These are phyloP conservation scores for Metschnikowia koreensis DNA, from an alignment of 805 yeast species.

Conservation along the genomic window DNA sequence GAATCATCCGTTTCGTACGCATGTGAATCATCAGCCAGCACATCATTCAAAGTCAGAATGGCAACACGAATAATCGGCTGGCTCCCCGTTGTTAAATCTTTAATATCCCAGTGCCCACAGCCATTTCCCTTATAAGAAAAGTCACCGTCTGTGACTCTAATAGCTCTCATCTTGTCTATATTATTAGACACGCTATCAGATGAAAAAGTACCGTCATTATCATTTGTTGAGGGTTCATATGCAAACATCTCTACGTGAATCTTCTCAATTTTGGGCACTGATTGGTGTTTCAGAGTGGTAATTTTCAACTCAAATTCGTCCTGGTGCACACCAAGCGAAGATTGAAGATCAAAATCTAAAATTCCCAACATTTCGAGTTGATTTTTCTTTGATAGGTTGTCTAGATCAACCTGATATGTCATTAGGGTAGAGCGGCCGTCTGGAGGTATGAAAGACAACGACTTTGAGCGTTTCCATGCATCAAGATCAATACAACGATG, in stretches of 20 bases:
- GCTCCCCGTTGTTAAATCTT: slow-evolving; percentile 56
- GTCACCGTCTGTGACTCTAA: slow-evolving; percentile 77
- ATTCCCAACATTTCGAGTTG: slow-evolving; percentile 42
- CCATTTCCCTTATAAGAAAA: slow-evolving; percentile 53
- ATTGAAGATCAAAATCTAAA: slow-evolving; percentile 52
- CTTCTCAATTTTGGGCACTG: slow-evolving; percentile 34
- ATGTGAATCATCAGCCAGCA: neutral
- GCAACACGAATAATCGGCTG: slow-evolving; percentile 67
- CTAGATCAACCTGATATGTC: slow-evolving; percentile 60
- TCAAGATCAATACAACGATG: slow-evolving; percentile 66
- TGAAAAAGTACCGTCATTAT: slow-evolving; percentile 1
- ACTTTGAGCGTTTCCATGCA: slow-evolving; percentile 51
- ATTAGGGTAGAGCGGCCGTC: slow-evolving; percentile 71
- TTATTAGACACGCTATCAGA: slow-evolving; percentile 2
- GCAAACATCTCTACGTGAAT: slow-evolving; percentile 28
- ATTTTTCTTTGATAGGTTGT: slow-evolving; percentile 21
- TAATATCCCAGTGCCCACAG: slow-evolving; percentile 66
- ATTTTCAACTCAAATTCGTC: slow-evolving; percentile 66
- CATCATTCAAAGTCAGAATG: slow-evolving; percentile 21
- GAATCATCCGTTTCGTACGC: neutral
- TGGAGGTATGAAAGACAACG: slow-evolving; percentile 77
- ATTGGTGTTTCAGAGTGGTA: slow-evolving; percentile 35
- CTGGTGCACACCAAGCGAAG: slow-evolving; percentile 49
- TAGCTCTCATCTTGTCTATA: slow-evolving; percentile 46
- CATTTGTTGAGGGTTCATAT: slow-evolving; percentile 14